Percentiles rank a stretch among this genome's conserved stretches.
Conservation (phyloP, 495 filamentous ascomycete genomes). For the Bacidia rubella region DNA sequence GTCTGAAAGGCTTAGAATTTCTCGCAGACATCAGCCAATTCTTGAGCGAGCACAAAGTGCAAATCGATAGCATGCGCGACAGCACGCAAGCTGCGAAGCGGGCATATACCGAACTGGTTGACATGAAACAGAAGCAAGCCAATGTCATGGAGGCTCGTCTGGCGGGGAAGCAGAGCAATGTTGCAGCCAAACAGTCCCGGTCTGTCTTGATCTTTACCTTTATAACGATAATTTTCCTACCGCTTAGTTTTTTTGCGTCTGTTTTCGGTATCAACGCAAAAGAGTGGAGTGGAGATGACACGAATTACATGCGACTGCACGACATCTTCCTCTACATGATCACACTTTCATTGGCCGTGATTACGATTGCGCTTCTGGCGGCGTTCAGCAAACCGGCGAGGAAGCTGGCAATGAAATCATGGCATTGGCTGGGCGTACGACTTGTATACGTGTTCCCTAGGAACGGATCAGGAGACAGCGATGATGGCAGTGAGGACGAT, state of each 20-base stretch:
- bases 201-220: constrained; percentile 59
- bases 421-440: constrained; percentile 16
- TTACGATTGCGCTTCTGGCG: constrained; percentile 29
- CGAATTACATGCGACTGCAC: constrained; percentile 20
- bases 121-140: constrained; percentile 56
- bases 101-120: constrained; percentile 48
- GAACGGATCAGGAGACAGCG: not conserved
- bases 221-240: constrained; percentile 54
- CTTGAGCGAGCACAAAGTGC: constrained; percentile 42
- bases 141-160: constrained; percentile 55
- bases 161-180: constrained; percentile 48
- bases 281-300: constrained; percentile 42
- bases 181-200: constrained; percentile 47
- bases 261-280: constrained; percentile 52
- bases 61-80: constrained; percentile 45
- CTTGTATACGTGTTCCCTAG: not conserved
- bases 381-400: constrained; percentile 32
- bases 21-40: constrained; percentile 39
- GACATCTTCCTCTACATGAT: constrained; percentile 28
- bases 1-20: constrained; percentile 25
- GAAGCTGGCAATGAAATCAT: constrained; percentile 18
- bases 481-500: not conserved
- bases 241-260: constrained; percentile 52
- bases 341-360: constrained; percentile 27
- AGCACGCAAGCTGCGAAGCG: constrained; percentile 31